Evolutionary conservation across 495 filamentous ascomycete species (phyloP).

Genomic region (Podospora fimiseda): DNA sequence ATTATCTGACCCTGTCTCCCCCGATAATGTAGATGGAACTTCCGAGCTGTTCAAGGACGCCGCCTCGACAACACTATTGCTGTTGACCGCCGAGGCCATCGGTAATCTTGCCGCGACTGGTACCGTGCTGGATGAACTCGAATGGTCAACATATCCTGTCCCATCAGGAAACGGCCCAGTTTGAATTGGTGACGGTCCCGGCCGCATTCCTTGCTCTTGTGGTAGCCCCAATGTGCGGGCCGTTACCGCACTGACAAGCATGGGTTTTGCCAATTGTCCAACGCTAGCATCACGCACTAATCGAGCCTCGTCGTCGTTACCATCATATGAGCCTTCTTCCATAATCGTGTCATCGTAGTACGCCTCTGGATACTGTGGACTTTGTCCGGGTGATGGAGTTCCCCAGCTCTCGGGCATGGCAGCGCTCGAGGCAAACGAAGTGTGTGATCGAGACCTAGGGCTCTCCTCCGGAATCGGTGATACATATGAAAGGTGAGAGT

Average conservation of each 20-base stretch:
- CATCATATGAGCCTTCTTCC: conserved; percentile 44
- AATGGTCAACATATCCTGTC: conserved; percentile 39
- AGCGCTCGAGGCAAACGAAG: conserved; percentile 75
- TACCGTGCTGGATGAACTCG: conserved; percentile 34
- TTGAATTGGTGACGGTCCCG: conserved; percentile 31
- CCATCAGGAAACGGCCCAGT: conserved; percentile 31
- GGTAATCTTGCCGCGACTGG: conserved; percentile 18
- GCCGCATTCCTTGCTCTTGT: conserved; percentile 22
- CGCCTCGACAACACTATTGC: conserved; percentile 38
- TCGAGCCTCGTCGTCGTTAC: conserved; percentile 53
- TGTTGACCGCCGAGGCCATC: conserved; percentile 24
- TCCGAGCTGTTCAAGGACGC: conserved; percentile 38
- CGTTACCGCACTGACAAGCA: conserved; percentile 54
- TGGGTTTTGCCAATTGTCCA: conserved; percentile 66
- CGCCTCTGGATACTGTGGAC: conserved; percentile 40
- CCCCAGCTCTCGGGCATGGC: conserved; percentile 70
- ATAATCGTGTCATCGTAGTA: conserved; percentile 41
- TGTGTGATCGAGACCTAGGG: conserved; percentile 52
- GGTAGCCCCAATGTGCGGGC: conserved; percentile 17
- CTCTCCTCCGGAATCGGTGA: conserved; percentile 86
- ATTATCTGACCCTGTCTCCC: conserved; percentile 26
- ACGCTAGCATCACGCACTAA: conserved; percentile 74
- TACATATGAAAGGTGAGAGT: conserved; percentile 68
- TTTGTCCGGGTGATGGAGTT: conserved; percentile 33
- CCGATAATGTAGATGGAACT: conserved; percentile 26